Conservation (phyloP, 108 stramenopile species). For the Seminavis robusta region DNA sequence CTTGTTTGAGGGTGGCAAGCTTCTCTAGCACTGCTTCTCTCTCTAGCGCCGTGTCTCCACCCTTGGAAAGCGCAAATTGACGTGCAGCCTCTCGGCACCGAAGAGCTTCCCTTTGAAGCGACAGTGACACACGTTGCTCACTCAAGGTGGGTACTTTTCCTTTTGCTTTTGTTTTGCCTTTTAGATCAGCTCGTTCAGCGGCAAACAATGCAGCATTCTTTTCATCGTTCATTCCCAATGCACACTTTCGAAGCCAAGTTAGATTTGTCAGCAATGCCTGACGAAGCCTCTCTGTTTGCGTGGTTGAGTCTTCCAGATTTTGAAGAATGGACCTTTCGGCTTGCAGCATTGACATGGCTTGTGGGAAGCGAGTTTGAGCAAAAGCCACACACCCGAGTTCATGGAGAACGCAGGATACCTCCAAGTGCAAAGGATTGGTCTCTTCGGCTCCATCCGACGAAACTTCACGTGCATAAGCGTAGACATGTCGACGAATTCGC, state of each 20-base stretch:
- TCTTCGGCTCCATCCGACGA: slow-evolving; percentile 20
- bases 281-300: slow-evolving; percentile 33
- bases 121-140: not conserved
- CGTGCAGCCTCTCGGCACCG: slow-evolving; percentile 39
- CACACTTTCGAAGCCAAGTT: slow-evolving; percentile 65
- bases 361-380: slow-evolving; percentile 26
- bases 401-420: slow-evolving; percentile 57
- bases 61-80: slow-evolving; percentile 38
- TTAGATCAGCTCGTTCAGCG: slow-evolving; percentile 31
- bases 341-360: slow-evolving; percentile 37
- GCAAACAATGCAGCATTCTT: slow-evolving; percentile 11
- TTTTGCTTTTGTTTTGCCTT: not conserved
- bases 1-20: slow-evolving; percentile 24
- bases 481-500: slow-evolving; percentile 47
- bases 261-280: slow-evolving; percentile 58
- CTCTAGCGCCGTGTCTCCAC: not conserved
- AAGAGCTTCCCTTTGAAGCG: slow-evolving; percentile 32
- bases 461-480: slow-evolving; percentile 46
- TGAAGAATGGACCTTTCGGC: slow-evolving; percentile 40
- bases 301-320: slow-evolving; percentile 30
- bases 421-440: slow-evolving; percentile 55
- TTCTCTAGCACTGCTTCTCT: not conserved
- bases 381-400: slow-evolving; percentile 58
- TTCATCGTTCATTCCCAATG: slow-evolving; percentile 48
- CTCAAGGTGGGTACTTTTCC: not conserved